Conservation (phyloP, 2,329 filamentous ascomycete species). For the Harringtonia aguacate region DNA sequence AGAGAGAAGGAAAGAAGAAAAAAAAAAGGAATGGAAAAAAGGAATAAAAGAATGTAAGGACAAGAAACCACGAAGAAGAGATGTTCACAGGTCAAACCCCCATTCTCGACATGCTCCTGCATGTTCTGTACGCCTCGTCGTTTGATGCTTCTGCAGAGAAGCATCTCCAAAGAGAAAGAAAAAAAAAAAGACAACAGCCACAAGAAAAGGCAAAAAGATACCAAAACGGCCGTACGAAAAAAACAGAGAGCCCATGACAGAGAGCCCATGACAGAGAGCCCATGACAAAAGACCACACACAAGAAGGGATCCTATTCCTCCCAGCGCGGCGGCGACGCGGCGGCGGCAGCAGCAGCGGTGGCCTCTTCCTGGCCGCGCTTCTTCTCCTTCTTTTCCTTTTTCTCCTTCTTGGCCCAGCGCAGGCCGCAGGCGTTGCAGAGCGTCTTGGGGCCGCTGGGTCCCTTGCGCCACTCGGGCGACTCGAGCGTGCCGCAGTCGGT, state of each 20-base stretch:
- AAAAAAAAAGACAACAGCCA: too few relatives aligned
- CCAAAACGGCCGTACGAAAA: too few relatives aligned
- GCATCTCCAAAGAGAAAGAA: too few relatives aligned
- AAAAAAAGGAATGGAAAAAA: not conserved
- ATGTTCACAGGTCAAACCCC: too few relatives aligned
- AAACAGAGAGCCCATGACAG: too few relatives aligned
- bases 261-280: too few relatives aligned
- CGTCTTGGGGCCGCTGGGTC: conserved; percentile 85
- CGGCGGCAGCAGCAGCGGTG: not conserved
- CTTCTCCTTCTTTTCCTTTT: conserved; percentile 41
- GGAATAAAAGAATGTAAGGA: not conserved
- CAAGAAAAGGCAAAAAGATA: too few relatives aligned
- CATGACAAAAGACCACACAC: too few relatives aligned
- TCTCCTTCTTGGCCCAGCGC: conserved; percentile 70
- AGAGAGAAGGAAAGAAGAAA: not conserved
- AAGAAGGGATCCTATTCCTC: not conserved
- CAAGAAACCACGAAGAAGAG: not conserved
- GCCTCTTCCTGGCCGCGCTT: conserved; percentile 5
- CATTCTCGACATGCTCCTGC: too few relatives aligned
- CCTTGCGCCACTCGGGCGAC: conserved; percentile 93
- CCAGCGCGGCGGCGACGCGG: conserved; percentile 1
- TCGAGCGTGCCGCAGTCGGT: conserved; percentile 88
- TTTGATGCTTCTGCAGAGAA: too few relatives aligned
- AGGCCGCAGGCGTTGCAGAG: conserved; percentile 89
- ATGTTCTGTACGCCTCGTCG: too few relatives aligned